Percentiles rank a stretch among this genome's conserved stretches.
Evolutionary conservation across 768 basidiomycete species (phyloP).

Genomic region (Gyrodon lividus): DNA sequence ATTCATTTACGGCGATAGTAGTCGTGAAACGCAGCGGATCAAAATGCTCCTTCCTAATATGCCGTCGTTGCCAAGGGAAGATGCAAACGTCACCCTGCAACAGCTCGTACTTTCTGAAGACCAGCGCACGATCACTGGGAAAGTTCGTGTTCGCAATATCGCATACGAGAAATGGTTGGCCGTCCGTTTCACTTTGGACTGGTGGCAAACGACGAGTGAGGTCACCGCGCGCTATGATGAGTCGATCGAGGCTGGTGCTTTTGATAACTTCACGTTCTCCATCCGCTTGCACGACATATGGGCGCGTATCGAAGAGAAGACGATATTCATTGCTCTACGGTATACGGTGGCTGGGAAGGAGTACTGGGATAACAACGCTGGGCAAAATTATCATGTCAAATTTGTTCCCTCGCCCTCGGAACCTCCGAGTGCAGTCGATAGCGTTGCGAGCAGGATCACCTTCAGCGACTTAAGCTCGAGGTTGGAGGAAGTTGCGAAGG

Average conservation of each 20-base stretch:
- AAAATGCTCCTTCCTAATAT: conserved; percentile 70
- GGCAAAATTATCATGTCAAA: conserved; percentile 73
- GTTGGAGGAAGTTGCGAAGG: conserved; percentile 61
- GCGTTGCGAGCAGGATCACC: conserved; percentile 42
- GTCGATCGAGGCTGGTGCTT: conserved; percentile 34
- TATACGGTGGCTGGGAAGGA: conserved; percentile 71
- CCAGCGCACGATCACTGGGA: conserved; percentile 61
- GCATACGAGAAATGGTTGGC: conserved; percentile 86
- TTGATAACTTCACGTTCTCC: conserved; percentile 76
- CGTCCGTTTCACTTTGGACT: conserved; percentile 89
- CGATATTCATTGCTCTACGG: conserved; percentile 73
- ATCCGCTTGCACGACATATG: conserved; percentile 80
- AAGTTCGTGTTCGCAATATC: conserved; percentile 78
- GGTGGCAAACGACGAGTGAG: conserved; percentile 96
- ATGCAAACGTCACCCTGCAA: conserved; percentile 54
- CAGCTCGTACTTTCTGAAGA: conserved; percentile 51
- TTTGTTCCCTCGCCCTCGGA: conserved; percentile 43
- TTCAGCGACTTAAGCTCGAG: conserved; percentile 63
- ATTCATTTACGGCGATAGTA: conserved; percentile 56
- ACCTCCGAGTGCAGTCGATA: conserved; percentile 33
- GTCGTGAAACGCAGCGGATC: conserved; percentile 38
- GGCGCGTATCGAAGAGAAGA: conserved; percentile 77
- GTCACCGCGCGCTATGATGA: conserved; percentile 73
- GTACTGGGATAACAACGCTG: conserved; percentile 90
- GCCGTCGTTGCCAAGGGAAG: conserved; percentile 42